These are phyloP conservation scores for Sphaerulina vaccinii DNA, from an alignment of 2,329 filamentous ascomycete genomes.

Conservation along the genomic window DNA sequence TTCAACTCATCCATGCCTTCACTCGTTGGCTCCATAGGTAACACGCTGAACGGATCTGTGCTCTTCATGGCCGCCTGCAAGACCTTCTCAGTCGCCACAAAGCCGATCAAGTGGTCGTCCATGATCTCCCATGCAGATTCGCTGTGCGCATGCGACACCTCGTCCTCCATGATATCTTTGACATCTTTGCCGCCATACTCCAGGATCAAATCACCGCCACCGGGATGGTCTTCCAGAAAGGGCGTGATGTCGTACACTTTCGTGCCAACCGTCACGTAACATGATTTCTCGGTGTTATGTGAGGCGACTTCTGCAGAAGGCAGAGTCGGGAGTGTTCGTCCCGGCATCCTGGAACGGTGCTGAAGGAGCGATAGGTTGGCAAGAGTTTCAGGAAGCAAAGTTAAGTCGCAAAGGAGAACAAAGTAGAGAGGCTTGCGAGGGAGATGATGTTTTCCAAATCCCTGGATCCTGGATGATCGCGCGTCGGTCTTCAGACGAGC, in stretches of 20 bases:
- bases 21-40: slow-evolving; percentile 53
- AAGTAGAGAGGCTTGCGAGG: neutral
- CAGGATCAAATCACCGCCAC: slow-evolving; percentile 81
- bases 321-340: slow-evolving; percentile 78
- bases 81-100: slow-evolving; percentile 63
- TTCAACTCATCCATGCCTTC: slow-evolving; percentile 51
- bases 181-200: slow-evolving; percentile 90
- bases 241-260: slow-evolving; percentile 95
- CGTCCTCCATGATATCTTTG: slow-evolving; percentile 76
- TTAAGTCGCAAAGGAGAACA: neutral
- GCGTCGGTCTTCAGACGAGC: neutral
- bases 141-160: slow-evolving; percentile 78
- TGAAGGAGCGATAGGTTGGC: slow-evolving; percentile 4
- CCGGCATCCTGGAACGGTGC: slow-evolving; percentile 62
- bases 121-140: slow-evolving; percentile 95
- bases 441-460: slow-evolving; percentile 1
- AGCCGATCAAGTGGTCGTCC: slow-evolving; percentile 81
- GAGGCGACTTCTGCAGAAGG: slow-evolving; percentile 75
- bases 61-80: slow-evolving; percentile 52
- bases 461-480: slow-evolving; percentile 5
- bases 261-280: slow-evolving; percentile 85
- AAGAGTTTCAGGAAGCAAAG: slow-evolving; percentile 10
- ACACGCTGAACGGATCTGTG: slow-evolving; percentile 49
- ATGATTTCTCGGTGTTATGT: slow-evolving; percentile 77
- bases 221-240: slow-evolving; percentile 87